Conservation (phyloP, 2,329 filamentous ascomycete genomes). For the Exophiala oligosperma region DNA sequence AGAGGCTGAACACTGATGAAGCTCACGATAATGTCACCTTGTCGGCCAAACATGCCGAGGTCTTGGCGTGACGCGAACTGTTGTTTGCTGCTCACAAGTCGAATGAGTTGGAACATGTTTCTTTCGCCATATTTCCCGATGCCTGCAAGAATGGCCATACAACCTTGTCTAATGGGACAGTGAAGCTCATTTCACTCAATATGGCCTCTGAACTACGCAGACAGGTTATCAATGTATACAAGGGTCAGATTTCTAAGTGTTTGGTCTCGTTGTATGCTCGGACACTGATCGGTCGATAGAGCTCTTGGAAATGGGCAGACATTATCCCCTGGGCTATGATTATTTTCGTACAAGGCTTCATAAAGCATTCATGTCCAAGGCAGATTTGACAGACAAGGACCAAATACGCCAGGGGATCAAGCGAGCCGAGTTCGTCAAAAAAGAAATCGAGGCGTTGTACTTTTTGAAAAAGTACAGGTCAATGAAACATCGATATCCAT, state of each 20-base stretch:
- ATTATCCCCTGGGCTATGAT: conserved; percentile 80
- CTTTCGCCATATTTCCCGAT: too few species aligned
- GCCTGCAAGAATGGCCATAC: neutral
- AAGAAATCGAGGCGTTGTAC: conserved; percentile 91
- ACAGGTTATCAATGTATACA: conserved; percentile 84
- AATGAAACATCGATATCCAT: conserved; percentile 25
- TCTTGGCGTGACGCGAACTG: neutral
- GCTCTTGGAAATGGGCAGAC: conserved; percentile 77
- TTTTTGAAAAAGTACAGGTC: conserved; percentile 22
- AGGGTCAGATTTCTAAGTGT: conserved; percentile 58
- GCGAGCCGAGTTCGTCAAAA: conserved; percentile 84
- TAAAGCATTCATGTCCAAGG: conserved; percentile 78
- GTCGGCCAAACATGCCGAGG: neutral
- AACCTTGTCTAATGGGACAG: too few species aligned
- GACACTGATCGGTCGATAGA: conserved; percentile 53
- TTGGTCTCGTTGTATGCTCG: too few species aligned
- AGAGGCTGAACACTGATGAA: too few species aligned
- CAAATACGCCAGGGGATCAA: conserved; percentile 75
- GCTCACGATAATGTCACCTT: too few species aligned
- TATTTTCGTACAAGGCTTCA: conserved; percentile 84
- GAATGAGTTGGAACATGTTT: too few species aligned
- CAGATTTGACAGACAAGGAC: conserved; percentile 66
- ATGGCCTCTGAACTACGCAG: conserved; percentile 63
- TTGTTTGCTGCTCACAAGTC: too few species aligned
- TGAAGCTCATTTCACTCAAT: neutral